Evolutionary conservation across 176 grass and related monocot genomes (phyloP), one percentile per base, ranked within the genome.

Genomic region (Carex parvula): DNA sequence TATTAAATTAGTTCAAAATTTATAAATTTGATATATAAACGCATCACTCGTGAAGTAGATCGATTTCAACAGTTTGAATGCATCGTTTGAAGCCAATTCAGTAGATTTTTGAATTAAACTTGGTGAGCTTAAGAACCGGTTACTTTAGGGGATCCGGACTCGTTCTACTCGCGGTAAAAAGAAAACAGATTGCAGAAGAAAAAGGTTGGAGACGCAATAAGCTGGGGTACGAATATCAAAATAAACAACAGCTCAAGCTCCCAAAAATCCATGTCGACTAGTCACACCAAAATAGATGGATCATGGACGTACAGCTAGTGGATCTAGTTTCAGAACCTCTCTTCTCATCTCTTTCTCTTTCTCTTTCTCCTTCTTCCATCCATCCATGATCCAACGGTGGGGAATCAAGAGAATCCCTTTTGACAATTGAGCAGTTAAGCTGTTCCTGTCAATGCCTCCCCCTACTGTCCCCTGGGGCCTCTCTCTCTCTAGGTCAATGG

Each of bases 381-480:
- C 42, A 60, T 26, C 55, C 37, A 60, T 2, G 4, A 82, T 82
- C 80, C 35, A 83, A 83, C 60, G 61, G 80, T 83, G 37, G n/a
- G 2, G 18, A 33, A 15, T 83, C 9, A 52, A 68, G 18, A 53
- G 6, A 80, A 83, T 30, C 13, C 80, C 67, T 83, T 81, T 82
- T 83, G 80, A 83, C 80, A 83, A 67, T 68, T 68, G 20, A 68
- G 80, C 80, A 83, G 80, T 83, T 83, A 83, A 83, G 80, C 80
- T 83, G 80, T 83, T 83, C 80, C 80, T 83, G 61, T 83, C 80
- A 83, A 67, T 16, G 79, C 18, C 42, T 8, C 42, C 7, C 42
- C 42, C 42, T 44, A 39, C 37, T 39, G 37, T 39, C 37, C 37
- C 37, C 37, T 39, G 37, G 37, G 37, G 37, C 37, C 37, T 39